Evolutionary conservation across 2,329 filamentous ascomycete species (phyloP).

Genomic region (Neofusicoccum umdonicola): DNA sequence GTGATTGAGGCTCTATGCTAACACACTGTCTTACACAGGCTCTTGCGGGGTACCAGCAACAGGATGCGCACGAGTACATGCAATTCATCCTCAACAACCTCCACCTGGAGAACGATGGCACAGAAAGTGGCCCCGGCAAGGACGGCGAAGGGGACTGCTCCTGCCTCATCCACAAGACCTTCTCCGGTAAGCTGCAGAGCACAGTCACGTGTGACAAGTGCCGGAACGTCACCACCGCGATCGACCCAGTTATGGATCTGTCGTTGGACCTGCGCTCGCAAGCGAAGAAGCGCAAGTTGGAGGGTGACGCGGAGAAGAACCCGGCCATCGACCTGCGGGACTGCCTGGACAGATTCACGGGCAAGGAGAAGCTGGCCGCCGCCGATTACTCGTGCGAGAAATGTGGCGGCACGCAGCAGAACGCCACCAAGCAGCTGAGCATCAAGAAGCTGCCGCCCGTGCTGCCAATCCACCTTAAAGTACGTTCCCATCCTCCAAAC

Average conservation of each 20-base stretch:
- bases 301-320: conserved; percentile 29
- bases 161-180: conserved; percentile 91
- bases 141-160: conserved; percentile 55
- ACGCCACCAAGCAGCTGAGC: conserved; percentile 78
- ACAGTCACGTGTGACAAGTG: conserved; percentile 90
- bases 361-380: conserved; percentile 67
- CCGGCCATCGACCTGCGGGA: conserved; percentile 43
- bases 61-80: conserved; percentile 96
- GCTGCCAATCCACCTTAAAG: conserved; percentile 89
- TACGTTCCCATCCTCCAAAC: conserved; percentile 36
- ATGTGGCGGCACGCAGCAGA: conserved; percentile 69
- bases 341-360: conserved; percentile 85
- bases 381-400: conserved; percentile 85
- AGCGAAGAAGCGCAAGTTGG: conserved; percentile 63
- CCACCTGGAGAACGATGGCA: conserved; percentile 71
- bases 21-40: conserved; percentile 24
- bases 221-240: conserved; percentile 73
- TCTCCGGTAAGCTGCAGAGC: conserved; percentile 87
- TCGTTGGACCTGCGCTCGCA: conserved; percentile 79
- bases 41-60: conserved; percentile 82
- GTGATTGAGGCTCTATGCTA: not conserved
- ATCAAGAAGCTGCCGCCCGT: conserved; percentile 86
- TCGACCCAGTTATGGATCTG: conserved; percentile 88
- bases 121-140: conserved; percentile 19
- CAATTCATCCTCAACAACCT: conserved; percentile 92